Base-by-base conservation (phyloP, 2,329 filamentous ascomycete species). In the Claviceps purpurea region DNA sequence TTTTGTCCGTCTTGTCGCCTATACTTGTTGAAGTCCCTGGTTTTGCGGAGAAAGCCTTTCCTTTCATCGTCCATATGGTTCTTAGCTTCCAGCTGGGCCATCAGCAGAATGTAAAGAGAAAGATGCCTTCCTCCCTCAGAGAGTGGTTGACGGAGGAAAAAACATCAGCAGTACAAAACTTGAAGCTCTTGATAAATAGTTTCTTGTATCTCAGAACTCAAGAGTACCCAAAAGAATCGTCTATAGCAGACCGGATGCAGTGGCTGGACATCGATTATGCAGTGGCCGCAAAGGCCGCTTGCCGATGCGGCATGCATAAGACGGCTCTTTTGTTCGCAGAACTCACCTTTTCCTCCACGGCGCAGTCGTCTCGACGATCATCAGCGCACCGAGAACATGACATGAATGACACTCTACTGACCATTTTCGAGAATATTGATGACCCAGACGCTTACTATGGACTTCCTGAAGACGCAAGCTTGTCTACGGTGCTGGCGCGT, bases 391-490 rank as follows among this genome's bases (percentile, higher is more conserved):
- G 71, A 57, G 70, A 76, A 57, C 63, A 73, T 47, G 70, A 82
- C 26, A 78, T 87, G 6, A 75, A 78, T 3, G 80, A 87, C 34
- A 74, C 94, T 1, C 72, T 97, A 13, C 75, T 95, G 45, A 73
- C 78, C 1, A 90, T 98, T 2, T 98, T 93, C 64, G 85, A 88
- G 62, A 91, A 88, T 55, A 86, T 98, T 47, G 90, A 96, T 62
- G 94, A 99, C 61, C 91, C 90, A 1, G 93, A 99, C 65, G 85
- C 89, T 0, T 98, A 95, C 65, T 98, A 98, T 63, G 94, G 93
- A 4, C 76, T 96, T 7, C 80, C 87, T 43, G 86, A 94, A 65
- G 79, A 80, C 42, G 79, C 89, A 6, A 89, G 82, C 53, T 70
- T 98, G 16, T 74, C 78, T 16, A 88, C 85, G 11, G 85, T 97